Evolutionary conservation across 306 rosid genomes (phyloP).

Genomic region (Morella rubra): DNA sequence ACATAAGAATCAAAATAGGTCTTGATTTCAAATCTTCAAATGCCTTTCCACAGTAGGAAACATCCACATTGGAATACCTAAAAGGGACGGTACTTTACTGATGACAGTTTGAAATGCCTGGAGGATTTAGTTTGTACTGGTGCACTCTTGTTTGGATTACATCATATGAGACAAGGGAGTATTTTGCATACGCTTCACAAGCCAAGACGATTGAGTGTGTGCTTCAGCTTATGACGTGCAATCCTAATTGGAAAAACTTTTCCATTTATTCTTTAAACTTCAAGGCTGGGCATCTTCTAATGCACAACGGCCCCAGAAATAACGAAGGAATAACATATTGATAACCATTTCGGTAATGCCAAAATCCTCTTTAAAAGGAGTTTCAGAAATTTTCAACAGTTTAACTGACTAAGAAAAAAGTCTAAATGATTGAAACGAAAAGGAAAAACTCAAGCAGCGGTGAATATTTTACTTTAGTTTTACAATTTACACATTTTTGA

Average conservation of each 20-base stretch:
- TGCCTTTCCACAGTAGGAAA: neutral
- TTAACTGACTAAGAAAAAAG: neutral
- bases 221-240: neutral
- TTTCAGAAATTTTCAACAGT: neutral
- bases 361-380: neutral
- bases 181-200: neutral
- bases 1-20: neutral
- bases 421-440: neutral
- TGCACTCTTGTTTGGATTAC: neutral
- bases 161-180: neutral
- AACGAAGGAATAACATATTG: neutral
- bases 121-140: neutral
- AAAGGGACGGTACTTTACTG: neutral
- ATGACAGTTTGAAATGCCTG: neutral
- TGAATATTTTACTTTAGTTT: neutral
- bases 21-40: neutral
- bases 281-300: neutral
- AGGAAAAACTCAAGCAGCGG: neutral
- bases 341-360: neutral
- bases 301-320: neutral
- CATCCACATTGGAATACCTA: neutral
- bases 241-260: neutral
- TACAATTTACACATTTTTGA: neutral
- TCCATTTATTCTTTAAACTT: neutral
- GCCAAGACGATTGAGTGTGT: neutral